Base-by-base conservation (phyloP, 345 rosid genomes). In the Citrus cavaleriei region DNA sequence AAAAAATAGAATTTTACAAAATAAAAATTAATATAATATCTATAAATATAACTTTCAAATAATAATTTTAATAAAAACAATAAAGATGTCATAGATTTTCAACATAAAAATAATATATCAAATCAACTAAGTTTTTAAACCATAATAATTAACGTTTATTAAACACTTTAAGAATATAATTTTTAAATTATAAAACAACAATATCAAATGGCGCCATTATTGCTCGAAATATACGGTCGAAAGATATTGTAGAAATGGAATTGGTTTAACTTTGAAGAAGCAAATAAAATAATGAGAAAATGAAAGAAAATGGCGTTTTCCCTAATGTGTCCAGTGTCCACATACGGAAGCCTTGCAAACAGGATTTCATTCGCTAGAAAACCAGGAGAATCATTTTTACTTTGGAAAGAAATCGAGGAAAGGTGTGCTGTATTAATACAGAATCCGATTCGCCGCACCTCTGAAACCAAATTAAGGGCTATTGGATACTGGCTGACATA, bases 211-310 rank as follows among this genome's bases (percentile, higher is more conserved):
- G 4, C 3, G 4, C 49, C 4, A 42, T 42, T 10, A 42, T 94
- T 7, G 98, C 98, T 0, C 92, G 97, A 97, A 95, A 93, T 73
- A 90, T 92, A 97, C 72, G 86, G 89, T 95, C 24, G 95, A 93
- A 89, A 93, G 93, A 73, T 91, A 89, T 71, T 89, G 92, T 70
- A 89, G 89, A 78, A 80, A 42, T 90, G 49, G 97, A 95, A 75
- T 80, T 92, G 75, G 85, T 92, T 4, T 95, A 91, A 81, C 97
- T 90, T 93, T 5, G 97, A 91, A 81, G 97, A 93, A 81, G 97
- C 96, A 0, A 93, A 91, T 7, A 38, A 8, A 70, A 75, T 88
- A 25, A 81, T 62, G 84, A 84, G 83, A 85, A 76, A 73, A 93
- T 91, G 97, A 91, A 88, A 81, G 95, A 91, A 79, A 82, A 76